These are phyloP conservation scores for Carex kokanica DNA, from an alignment of 176 grass and related monocot species.

Conservation along the genomic window DNA sequence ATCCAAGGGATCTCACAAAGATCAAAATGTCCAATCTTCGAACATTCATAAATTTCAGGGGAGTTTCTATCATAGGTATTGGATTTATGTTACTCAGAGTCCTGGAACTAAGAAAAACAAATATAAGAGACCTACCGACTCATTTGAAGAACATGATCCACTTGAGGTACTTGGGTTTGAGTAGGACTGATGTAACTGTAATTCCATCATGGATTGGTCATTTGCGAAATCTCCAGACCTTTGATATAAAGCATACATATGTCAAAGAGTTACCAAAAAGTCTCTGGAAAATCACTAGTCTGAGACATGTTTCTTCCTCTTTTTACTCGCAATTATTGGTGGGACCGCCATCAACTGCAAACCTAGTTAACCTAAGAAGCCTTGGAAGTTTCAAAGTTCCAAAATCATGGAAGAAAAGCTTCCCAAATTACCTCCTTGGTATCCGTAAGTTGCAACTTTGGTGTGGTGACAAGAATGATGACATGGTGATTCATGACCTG, in stretches of 20 bases:
- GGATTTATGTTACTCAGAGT: background rate
- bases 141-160: background rate
- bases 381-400: too few relatives aligned
- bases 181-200: background rate
- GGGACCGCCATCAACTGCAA: too few relatives aligned
- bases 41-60: background rate
- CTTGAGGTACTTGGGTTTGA: background rate
- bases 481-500: too few relatives aligned
- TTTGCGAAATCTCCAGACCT: background rate
- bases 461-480: background rate
- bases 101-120: background rate
- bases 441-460: too few relatives aligned
- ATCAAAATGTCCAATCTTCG: background rate
- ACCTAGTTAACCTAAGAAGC: too few relatives aligned
- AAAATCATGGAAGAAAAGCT: too few relatives aligned
- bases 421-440: too few relatives aligned
- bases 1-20: too few relatives aligned
- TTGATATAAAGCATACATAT: background rate
- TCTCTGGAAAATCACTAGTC: background rate
- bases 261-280: background rate
- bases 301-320: background rate
- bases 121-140: background rate
- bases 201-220: too few relatives aligned
- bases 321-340: too few relatives aligned
- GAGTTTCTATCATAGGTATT: too few relatives aligned